Evolutionary conservation across 1,284 basidiomycete species (phyloP), one percentile per base, ranked within the genome.

Genomic region (Termitomyces sp.): DNA sequence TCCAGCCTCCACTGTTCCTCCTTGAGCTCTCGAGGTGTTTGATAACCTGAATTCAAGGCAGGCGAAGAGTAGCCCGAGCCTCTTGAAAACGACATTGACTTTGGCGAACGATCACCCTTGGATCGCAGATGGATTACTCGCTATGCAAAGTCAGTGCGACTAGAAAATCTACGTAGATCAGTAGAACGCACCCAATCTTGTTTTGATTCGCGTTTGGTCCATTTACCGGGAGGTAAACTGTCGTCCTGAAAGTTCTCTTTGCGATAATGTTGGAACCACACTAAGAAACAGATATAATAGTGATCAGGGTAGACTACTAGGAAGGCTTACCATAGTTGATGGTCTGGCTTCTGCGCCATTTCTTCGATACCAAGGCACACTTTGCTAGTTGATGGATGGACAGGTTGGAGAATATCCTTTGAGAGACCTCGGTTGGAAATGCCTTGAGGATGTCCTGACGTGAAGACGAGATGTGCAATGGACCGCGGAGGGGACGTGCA

Each of bases 221-320:
- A 91, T 66, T 91, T 91, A 16, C 88, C 88, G 7, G 83, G 76
- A 3, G 88, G 88, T 39, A 91, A 66, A 55, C 78, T 82, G 35
- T 83, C 83, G 56, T 90, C 88, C 48, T 87, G 80, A 63, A 91
- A 91, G 62, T 84, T 84, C 55, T 90, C 88, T 62, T 83, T 87
- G 55, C 88, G 72, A 63, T 88, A 89, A 60, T 89, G 85, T 60
- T 91, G 86, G 74, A 93, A 95, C 92, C 92, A 95, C 3, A 94
- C 92, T 95, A 60, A 2, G 11, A 47, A 21, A 52, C 26, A 38
- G 4, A 28, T 34, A 8, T 4, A 38, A 21, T n/a, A 6, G 26
- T 28, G 31, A 19, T 28, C 41, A 16, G 18, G 9, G 49, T 30
- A 30, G 8, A 21, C 16, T 10, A 33, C 10, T 39, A 10, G 10